Percentiles rank a stretch among this genome's conserved stretches.
phyloP scores from a whole-genome alignment of 2,329 filamentous ascomycete genomes.

The Fusarium newnesense region DNA sequence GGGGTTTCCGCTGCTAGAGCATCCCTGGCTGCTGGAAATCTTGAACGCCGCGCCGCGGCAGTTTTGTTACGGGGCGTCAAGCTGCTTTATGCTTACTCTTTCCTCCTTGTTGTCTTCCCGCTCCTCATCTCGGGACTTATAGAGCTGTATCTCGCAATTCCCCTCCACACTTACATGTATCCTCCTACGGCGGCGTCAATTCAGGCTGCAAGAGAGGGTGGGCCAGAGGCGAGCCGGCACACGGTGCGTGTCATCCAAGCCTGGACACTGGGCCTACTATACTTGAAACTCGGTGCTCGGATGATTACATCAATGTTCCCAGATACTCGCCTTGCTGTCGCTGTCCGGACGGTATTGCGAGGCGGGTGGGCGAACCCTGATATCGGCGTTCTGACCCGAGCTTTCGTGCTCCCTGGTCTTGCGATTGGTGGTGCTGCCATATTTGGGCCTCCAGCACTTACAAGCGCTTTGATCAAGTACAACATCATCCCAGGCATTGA shows the following conservation, averaged over 20 bases:
- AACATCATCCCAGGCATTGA: constrained; percentile 30
- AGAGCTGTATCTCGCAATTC: constrained; percentile 89
- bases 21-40: constrained; percentile 37
- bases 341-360: constrained; percentile 77
- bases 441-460: constrained; percentile 69
- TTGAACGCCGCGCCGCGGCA: constrained; percentile 41
- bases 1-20: constrained; percentile 43
- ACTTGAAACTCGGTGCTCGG: constrained; percentile 81
- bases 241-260: constrained; percentile 89
- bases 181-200: constrained; percentile 46
- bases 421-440: constrained; percentile 72
- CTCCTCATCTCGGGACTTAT: constrained; percentile 81
- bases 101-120: constrained; percentile 82
- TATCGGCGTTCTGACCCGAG: constrained; percentile 80
- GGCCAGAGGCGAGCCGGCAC: constrained; percentile 58
- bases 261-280: constrained; percentile 93
- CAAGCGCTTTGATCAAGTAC: constrained; percentile 49
- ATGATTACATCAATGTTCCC: constrained; percentile 75
- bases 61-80: constrained; percentile 50
- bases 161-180: constrained; percentile 82
- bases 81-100: constrained; percentile 79
- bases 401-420: constrained; percentile 82
- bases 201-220: constrained; percentile 42
- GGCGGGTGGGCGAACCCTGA: constrained; percentile 84
- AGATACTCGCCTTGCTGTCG: constrained; percentile 76